Base-by-base conservation (phyloP, 2,329 filamentous ascomycete species). In the Ophiostoma sp. region DNA sequence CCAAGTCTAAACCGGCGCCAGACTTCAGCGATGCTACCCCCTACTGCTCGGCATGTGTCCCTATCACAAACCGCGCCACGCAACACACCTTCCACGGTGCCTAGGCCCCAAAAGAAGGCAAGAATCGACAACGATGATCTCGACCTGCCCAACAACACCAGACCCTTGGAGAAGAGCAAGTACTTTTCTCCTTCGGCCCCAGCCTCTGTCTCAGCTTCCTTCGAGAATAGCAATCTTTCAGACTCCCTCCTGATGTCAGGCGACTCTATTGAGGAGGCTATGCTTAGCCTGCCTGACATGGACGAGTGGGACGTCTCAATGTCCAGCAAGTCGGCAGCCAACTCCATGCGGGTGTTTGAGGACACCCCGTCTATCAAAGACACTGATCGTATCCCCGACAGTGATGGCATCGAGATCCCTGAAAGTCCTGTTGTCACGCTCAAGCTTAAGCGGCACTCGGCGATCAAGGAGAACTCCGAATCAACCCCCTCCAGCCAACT, bases 241-340 rank as follows among this genome's bases (percentile, higher is more conserved):
- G 83, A 84, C 13, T 77, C 77, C 1, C 81, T 83, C 70, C 73
- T 86, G 23, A 79, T 86, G 75, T 87, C 85, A 0, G 85, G 87
- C 72, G 85, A 87, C 72, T 87, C 85, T 0, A 79, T 87, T 57
- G 85, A 87, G 36, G 85, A 87, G 71, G 84, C 81, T 0, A 78
- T 88, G 27, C 77, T 79, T 35, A 80, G 80, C 27, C 76, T 88
- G 13, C 84, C 85, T 0, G 85, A 87, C 65, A 76, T 84, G 54
- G 81, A 82, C n/a, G 80, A 78, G 13, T 86, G 84, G 84, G 78
- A 80, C 31, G 39, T 66, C 1, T 23, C 36, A 10, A 65, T 67
- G 64, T 75, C 78, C n/a, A 74, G 78, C 31, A 74, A 76, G 1
- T 73, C 76, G 0, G 77, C 75, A 62, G 80, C 78, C 71, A 75